Base-by-base conservation (phyloP, 1,284 basidiomycete species). In the Trichosporon coremiiforme region DNA sequence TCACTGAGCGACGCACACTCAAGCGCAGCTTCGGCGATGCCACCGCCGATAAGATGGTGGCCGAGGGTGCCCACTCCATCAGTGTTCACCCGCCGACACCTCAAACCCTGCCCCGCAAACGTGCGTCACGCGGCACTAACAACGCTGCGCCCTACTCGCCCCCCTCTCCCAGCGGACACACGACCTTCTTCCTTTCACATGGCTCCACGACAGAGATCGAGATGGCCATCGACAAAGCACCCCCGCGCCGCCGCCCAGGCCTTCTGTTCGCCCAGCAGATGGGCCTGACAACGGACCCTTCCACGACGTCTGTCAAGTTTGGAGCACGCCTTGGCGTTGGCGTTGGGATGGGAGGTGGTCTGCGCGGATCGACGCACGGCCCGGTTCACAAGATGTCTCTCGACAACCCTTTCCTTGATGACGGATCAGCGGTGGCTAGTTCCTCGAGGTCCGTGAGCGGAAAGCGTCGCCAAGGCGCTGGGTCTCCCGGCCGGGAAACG, bases 61-160 rank as follows among this genome's bases (percentile, higher is more conserved):
- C 12, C 29, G 31, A 60, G 7, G 57, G 29, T 8, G 31, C 33
- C 57, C 41, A 66, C 38, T 22, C 65, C 57, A 60, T 60, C 57
- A 60, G 57, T 33, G 31, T 60, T 10, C 66, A 70, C 45, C 85
- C 85, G 1, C 89, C 89, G 15, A 80, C 83, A 4, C 85, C 86
- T 85, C 88, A 90, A 17, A 86, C 85, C 9, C 86, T 80, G 8
- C 88, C 88, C 17, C 85, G 78, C 17, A 74, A 76, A 65, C 75
- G 75, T 15, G 60, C 66, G 15, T 65, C 66, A 4, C 62, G 29
- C 3, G 31, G 29, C 22, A 29, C 47, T 22, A 25, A 64, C 20
- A 50, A 38, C 33, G 36, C 41, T 15, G 53, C 38, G 20, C 47
- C 66, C 5, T 7, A 36, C 9, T 69, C 70, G 15, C 73, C 69